Evolutionary conservation across 768 basidiomycete species (phyloP), one percentile per base, ranked within the genome.

Genomic region (Inosperma sp.): DNA sequence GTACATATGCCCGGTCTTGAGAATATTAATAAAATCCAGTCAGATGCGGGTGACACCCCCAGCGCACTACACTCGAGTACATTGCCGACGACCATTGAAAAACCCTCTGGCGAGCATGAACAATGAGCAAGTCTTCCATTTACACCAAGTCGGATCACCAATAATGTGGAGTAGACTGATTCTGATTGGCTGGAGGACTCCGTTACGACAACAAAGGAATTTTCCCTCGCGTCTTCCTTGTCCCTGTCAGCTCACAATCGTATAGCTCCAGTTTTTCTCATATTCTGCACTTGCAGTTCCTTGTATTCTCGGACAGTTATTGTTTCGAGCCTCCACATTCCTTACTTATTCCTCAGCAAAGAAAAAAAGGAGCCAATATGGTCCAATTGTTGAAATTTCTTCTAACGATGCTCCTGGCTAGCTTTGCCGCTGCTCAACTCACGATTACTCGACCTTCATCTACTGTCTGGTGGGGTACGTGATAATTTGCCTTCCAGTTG

Each of bases 381-480:
- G 33, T 50, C 40, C 34, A 30, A 16, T 34, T 54, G 17, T 26
- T 50, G 22, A 49, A 45, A 36, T 34, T 39, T 31, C n/a, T 49
- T 27, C 3, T 40, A 26, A 17, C 46, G 1, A 33, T 51, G 17
- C 16, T 70, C 37, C 68, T 77, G n/a, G 60, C 51, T 56, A 79
- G 55, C 51, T 64, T 67, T 34, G 73, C 66, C 43, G 60, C 66
- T 55, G 75, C 73, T 7, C 63, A 70, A 52, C 67, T 80, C 51
- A 29, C 52, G 26, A 67, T 84, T 69, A 63, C 71, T 44, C 52
- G 62, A 33, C 83, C 83, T 4, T 66, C 70, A 26, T 59, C 70
- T 2, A 35, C 65, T 53, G 56, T 66, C 4, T 84, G 82, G 82
- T 84, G 82, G 82, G 75, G 83, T 84, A 52, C 44, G 79, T 73